phyloP scores from a whole-genome alignment of 2,329 filamentous ascomycete genomes.

The Gliomastix tumulicola region DNA sequence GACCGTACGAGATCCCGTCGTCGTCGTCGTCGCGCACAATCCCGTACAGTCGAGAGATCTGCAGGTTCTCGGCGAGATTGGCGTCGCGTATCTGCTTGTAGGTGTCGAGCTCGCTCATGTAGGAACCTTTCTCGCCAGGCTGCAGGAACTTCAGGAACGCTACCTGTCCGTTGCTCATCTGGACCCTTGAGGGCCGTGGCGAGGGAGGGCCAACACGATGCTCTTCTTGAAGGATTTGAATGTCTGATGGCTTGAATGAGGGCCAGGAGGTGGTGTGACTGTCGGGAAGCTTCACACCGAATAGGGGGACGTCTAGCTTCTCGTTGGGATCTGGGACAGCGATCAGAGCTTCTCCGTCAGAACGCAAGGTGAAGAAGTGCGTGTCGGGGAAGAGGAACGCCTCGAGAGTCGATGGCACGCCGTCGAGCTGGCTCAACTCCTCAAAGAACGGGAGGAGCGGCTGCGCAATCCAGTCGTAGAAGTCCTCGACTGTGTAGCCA shows the following conservation, averaged over 20 bases:
- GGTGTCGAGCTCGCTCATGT: conserved; percentile 4
- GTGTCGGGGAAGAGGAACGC: conserved; percentile 8
- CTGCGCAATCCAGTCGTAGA: conserved; percentile 12
- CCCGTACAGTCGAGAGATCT: conserved; percentile 6
- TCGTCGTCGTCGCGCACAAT: conserved; percentile 5
- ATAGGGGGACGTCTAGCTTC: neutral
- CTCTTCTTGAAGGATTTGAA: neutral
- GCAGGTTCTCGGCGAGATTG: conserved; percentile 1
- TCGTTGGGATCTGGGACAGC: conserved; percentile 1
- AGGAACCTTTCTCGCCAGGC: conserved; percentile 2
- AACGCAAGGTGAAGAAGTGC: conserved; percentile 7
- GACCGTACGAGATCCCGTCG: conserved; percentile 4
- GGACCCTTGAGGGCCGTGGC: conserved; percentile 1
- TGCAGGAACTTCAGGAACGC: conserved; percentile 4
- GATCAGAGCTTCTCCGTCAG: conserved; percentile 4
- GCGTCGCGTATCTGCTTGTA: conserved; percentile 7
- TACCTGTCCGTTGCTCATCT: conserved; percentile 1
- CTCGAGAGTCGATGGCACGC: conserved; percentile 2
- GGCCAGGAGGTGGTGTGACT: conserved; percentile 6
- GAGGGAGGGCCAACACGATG: conserved; percentile 2
- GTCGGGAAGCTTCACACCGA: conserved; percentile 5
- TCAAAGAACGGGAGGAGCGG: conserved; percentile 9
- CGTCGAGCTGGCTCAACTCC: neutral
- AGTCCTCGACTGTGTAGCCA: conserved; percentile 12
- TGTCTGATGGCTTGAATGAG: conserved; percentile 7